phyloP scores from a whole-genome alignment of 176 grass and related monocot genomes.

The Rhipidocladum racemiflorum region DNA sequence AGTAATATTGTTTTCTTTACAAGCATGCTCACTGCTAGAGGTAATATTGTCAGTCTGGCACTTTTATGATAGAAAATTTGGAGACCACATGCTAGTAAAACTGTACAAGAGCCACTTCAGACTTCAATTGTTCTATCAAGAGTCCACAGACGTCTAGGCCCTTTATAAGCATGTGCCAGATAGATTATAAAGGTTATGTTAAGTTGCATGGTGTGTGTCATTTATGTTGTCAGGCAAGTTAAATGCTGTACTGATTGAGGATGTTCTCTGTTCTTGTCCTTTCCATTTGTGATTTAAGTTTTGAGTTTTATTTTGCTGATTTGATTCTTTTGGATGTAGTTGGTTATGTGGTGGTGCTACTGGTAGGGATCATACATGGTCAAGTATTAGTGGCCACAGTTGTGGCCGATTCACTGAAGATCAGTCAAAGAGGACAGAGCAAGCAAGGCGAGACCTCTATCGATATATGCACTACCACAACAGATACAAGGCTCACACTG shows the following conservation, averaged over 20 bases:
- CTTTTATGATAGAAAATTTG: not conserved
- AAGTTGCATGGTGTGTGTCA: slow-evolving; percentile 14
- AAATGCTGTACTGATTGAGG: not conserved
- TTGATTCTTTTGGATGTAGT: slow-evolving; percentile 51
- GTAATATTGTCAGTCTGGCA: not conserved
- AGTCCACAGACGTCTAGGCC: not conserved
- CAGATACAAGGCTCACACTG: slow-evolving; percentile 70
- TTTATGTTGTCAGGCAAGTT: not conserved
- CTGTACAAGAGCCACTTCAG: not conserved
- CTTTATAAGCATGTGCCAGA: not conserved
- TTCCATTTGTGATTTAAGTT: not conserved
- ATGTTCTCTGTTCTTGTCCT: slow-evolving; percentile 5
- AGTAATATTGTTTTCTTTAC: not conserved
- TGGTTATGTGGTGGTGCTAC: slow-evolving; percentile 95
- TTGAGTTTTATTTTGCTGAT: slow-evolving; percentile 17
- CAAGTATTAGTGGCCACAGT: slow-evolving; percentile 76
- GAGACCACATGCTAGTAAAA: not conserved
- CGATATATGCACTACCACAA: slow-evolving; percentile 81
- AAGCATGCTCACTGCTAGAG: not conserved
- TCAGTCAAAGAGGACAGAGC: slow-evolving; percentile 56
- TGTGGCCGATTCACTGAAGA: slow-evolving; percentile 89
- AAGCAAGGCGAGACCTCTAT: slow-evolving; percentile 60
- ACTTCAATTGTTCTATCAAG: not conserved
- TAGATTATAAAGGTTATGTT: not conserved
- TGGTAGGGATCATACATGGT: slow-evolving; percentile 92